Percentiles rank a stretch among this genome's conserved stretches.
These are phyloP conservation scores for Sanghuangporus weigelae DNA, from an alignment of 1,284 basidiomycete genomes.

Conservation along the genomic window DNA sequence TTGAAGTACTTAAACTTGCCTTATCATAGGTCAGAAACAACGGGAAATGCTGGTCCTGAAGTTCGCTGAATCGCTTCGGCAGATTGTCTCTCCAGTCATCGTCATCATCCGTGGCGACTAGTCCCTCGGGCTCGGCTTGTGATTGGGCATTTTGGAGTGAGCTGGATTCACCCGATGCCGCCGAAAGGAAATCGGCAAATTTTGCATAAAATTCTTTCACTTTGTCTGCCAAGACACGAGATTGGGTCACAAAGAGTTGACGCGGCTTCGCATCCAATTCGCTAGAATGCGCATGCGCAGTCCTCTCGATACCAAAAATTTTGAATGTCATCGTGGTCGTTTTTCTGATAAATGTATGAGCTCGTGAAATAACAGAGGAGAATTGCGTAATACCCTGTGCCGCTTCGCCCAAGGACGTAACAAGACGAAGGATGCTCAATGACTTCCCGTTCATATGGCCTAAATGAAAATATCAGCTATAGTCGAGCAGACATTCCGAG, in stretches of 20 bases:
- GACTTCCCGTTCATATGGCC: constrained; percentile 53
- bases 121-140: constrained; percentile 23
- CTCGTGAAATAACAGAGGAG: not conserved
- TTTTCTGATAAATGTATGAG: constrained; percentile 41
- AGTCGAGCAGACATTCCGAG: constrained; percentile 17
- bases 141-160: constrained; percentile 15
- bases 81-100: constrained; percentile 39
- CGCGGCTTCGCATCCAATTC: constrained; percentile 37
- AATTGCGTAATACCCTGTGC: constrained; percentile 51
- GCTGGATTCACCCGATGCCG: constrained; percentile 27
- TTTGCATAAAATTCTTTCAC: constrained; percentile 62
- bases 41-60: constrained; percentile 61
- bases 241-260: constrained; percentile 72
- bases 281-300: constrained; percentile 30
- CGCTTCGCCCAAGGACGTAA: constrained; percentile 67
- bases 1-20: constrained; percentile 31
- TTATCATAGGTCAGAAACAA: constrained; percentile 64
- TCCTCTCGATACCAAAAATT: constrained; percentile 60
- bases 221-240: constrained; percentile 54
- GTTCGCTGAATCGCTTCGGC: constrained; percentile 50
- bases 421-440: constrained; percentile 57
- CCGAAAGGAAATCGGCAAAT: constrained; percentile 42
- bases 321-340: constrained; percentile 73
- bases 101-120: constrained; percentile 48
- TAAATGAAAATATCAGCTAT: constrained; percentile 23